Conservation (phyloP, 345 rosid genomes). For the Hypericum perforatum region DNA sequence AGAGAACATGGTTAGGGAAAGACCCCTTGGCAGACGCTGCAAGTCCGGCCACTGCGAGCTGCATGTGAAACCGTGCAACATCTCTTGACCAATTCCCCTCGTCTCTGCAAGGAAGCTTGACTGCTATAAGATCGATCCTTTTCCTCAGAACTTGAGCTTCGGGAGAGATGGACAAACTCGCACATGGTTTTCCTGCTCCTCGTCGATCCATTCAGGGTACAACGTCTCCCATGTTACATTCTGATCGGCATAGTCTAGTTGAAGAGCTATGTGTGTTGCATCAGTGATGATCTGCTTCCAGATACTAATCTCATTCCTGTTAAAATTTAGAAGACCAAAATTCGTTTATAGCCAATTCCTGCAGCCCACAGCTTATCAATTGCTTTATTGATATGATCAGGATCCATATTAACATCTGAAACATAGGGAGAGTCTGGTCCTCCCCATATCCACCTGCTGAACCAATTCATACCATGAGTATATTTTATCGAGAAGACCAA, state of each 20-base stretch:
- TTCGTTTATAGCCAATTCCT: slow-evolving; percentile 10
- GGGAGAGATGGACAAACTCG: slow-evolving; percentile 23
- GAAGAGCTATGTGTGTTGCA: slow-evolving; percentile 7
- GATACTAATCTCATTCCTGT: slow-evolving; percentile 10
- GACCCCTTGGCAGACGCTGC: slow-evolving; percentile 20
- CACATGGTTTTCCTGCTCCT: slow-evolving; percentile 23
- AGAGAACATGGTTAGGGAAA: slow-evolving; percentile 20
- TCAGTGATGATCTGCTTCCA: slow-evolving; percentile 17
- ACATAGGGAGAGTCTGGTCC: slow-evolving; percentile 18
- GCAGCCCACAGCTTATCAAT: slow-evolving; percentile 6
- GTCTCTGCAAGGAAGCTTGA: slow-evolving; percentile 24
- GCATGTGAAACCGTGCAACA: slow-evolving; percentile 22
- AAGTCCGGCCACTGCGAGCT: slow-evolving; percentile 21
- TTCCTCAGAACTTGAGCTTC: slow-evolving; percentile 12
- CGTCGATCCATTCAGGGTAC: slow-evolving; percentile 30
- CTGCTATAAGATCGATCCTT: slow-evolving; percentile 20
- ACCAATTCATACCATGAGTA: not conserved
- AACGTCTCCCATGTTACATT: slow-evolving; percentile 23
- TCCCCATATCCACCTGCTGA: slow-evolving; percentile 30
- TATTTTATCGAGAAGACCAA: too few relatives aligned
- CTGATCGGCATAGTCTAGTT: slow-evolving; percentile 13
- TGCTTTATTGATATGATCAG: slow-evolving; percentile 14
- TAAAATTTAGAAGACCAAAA: slow-evolving; percentile 24
- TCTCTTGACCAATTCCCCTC: slow-evolving; percentile 26
- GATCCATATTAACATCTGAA: slow-evolving; percentile 16